These are phyloP conservation scores for Aureobasidium sp. DNA, from an alignment of 2,329 filamentous ascomycete genomes.

Conservation along the genomic window DNA sequence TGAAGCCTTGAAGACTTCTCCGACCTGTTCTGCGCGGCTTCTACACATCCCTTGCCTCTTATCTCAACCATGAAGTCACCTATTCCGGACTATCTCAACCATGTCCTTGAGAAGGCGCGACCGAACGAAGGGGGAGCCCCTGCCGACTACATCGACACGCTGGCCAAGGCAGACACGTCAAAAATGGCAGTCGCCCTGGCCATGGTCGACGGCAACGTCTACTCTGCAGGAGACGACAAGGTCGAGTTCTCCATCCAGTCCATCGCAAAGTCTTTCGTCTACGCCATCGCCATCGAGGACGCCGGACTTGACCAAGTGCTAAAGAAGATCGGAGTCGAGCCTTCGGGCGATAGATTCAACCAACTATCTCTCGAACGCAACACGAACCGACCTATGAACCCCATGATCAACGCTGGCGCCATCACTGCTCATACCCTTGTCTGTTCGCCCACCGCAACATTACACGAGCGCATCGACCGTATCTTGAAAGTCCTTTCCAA, in stretches of 20 bases:
- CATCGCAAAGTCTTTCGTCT: conserved; percentile 35
- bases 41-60: not conserved
- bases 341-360: conserved; percentile 33
- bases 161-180: conserved; percentile 32
- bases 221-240: conserved; percentile 32
- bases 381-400: conserved; percentile 19
- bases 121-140: conserved; percentile 23
- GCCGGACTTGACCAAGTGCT: conserved; percentile 28
- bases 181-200: conserved; percentile 32
- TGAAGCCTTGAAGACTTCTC: not conserved
- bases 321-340: conserved; percentile 34
- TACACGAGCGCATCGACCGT: conserved; percentile 28
- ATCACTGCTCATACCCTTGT: conserved; percentile 20
- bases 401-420: conserved; percentile 20
- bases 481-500: conserved; percentile 29
- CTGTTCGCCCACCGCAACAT: conserved; percentile 21
- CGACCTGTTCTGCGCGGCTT: not conserved
- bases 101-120: conserved; percentile 17
- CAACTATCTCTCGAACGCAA: conserved; percentile 17
- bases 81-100: conserved; percentile 19
- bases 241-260: conserved; percentile 36
- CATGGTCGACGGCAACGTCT: conserved; percentile 33
- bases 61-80: conserved; percentile 17
- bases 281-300: conserved; percentile 34
- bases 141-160: conserved; percentile 31